phyloP scores from a whole-genome alignment of 352 stramenopile species.

The Plasmopara halstedii region DNA sequence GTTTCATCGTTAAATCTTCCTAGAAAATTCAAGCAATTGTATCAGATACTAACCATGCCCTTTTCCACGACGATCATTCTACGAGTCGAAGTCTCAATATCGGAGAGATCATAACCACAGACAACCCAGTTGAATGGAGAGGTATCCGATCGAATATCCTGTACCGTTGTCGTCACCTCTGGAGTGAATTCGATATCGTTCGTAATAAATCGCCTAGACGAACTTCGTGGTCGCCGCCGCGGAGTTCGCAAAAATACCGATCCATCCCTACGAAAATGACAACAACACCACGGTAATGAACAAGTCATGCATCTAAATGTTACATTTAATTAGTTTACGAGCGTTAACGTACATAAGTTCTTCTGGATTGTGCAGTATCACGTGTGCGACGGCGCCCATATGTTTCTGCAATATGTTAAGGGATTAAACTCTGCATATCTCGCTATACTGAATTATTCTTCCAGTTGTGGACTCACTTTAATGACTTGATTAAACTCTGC shows the following conservation, averaged over 20 bases:
- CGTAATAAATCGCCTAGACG: slow-evolving; percentile 63
- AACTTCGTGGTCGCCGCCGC: slow-evolving; percentile 50
- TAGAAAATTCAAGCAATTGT: not conserved
- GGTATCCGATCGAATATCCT: slow-evolving; percentile 74
- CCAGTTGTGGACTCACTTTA: slow-evolving; percentile 29
- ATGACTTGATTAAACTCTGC: slow-evolving; percentile 87
- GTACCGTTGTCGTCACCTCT: slow-evolving; percentile 55
- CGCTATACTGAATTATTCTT: not conserved
- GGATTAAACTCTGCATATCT: not conserved
- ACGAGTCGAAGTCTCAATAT: slow-evolving; percentile 52
- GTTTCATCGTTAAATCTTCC: slow-evolving; percentile 1
- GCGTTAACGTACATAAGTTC: slow-evolving; percentile 77
- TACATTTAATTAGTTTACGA: no score
- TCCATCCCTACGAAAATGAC: slow-evolving; percentile 51
- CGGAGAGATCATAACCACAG: slow-evolving; percentile 64
- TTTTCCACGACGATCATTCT: slow-evolving; percentile 75
- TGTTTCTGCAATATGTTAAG: slow-evolving; percentile 54
- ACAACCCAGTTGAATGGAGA: slow-evolving; percentile 83
- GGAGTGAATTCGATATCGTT: slow-evolving; percentile 80
- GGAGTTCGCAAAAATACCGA: slow-evolving; percentile 56
- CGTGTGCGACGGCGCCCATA: slow-evolving; percentile 62
- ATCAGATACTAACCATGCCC: slow-evolving; percentile 56
- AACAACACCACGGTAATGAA: no score
- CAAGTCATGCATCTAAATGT: not conserved
- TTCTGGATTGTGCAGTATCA: slow-evolving; percentile 64